Evolutionary conservation across 306 rosid species (phyloP).

Genomic region (Quercus suber): DNA sequence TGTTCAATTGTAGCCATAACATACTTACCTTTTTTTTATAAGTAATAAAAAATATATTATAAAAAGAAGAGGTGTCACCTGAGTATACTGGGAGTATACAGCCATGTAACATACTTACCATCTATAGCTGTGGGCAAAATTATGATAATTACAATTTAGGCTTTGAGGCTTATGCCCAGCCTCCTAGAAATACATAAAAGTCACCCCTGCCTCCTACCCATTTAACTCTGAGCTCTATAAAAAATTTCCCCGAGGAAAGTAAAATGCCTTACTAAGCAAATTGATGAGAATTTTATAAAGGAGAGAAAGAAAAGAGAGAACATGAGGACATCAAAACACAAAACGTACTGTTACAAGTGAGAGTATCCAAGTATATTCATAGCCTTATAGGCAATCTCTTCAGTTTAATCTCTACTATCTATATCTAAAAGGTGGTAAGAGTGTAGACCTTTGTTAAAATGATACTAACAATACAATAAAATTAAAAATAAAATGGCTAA

Average conservation of each 20-base stretch:
- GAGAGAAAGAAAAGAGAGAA: background rate
- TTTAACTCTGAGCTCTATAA: background rate
- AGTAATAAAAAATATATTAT: too few relatives aligned
- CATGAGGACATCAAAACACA: background rate
- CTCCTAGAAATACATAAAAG: background rate
- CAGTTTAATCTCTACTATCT: background rate
- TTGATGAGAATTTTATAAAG: background rate
- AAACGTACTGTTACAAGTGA: background rate
- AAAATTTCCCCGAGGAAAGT: background rate
- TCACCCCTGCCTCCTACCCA: background rate
- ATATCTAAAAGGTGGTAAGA: background rate
- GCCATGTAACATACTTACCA: background rate
- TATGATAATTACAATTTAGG: constrained; percentile 12
- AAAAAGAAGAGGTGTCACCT: too few relatives aligned
- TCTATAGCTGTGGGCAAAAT: constrained; percentile 8
- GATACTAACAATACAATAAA: background rate
- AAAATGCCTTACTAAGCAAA: too few relatives aligned
- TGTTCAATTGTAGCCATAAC: background rate
- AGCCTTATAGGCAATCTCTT: background rate
- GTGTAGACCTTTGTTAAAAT: background rate
- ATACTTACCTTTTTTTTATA: background rate
- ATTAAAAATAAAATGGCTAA: background rate
- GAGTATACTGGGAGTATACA: too few relatives aligned
- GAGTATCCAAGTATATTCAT: background rate
- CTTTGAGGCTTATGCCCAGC: constrained; percentile 1